phyloP scores from a whole-genome alignment of 257 asterid genomes.

The Solanum peruvianum region DNA sequence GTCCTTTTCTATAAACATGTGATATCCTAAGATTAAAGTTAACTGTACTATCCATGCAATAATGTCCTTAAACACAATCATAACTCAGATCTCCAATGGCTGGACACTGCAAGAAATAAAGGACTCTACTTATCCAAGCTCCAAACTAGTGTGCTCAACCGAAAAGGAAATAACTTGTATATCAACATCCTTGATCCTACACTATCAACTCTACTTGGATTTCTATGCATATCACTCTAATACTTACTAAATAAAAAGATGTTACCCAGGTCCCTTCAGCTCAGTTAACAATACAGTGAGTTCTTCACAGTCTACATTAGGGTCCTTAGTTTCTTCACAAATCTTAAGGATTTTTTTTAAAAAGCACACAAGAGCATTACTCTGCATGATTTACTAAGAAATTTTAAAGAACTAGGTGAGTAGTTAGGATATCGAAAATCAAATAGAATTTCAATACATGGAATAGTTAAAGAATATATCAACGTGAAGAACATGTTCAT shows the following conservation, averaged over 20 bases:
- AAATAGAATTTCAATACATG: neutral
- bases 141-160: neutral
- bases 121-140: neutral
- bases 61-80: neutral
- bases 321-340: neutral
- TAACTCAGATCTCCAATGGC: neutral
- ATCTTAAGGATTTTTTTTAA: neutral
- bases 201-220: neutral
- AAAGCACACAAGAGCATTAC: neutral
- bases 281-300: neutral
- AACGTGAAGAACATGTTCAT: neutral
- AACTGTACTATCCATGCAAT: neutral
- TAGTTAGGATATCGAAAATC: neutral
- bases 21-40: neutral
- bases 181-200: neutral
- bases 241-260: neutral
- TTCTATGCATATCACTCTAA: neutral
- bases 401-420: neutral
- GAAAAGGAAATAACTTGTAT: neutral
- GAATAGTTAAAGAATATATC: neutral
- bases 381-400: neutral
- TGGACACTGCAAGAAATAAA: neutral
- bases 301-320: neutral
- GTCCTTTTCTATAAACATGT: neutral
- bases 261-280: neutral